Conservation (phyloP, 345 rosid genomes). For the Rhodamnia rubescens region DNA sequence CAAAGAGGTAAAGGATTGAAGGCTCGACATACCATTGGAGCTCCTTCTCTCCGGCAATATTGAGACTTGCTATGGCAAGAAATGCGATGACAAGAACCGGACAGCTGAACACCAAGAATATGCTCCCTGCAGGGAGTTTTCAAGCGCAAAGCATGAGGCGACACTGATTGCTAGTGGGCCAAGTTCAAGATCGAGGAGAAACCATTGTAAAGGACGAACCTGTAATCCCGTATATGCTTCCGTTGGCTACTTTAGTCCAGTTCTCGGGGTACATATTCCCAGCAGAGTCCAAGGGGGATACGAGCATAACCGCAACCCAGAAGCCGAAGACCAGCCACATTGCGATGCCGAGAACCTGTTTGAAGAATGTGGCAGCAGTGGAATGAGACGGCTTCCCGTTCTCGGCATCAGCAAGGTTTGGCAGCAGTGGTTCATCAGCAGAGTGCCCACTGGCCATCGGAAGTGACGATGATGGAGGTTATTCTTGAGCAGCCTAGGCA, state of each 20-base stretch:
- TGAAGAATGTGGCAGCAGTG: background rate
- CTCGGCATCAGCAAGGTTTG: background rate
- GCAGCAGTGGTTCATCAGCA: background rate
- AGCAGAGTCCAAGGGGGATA: slow-evolving; percentile 35
- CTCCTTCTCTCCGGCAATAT: slow-evolving; percentile 38
- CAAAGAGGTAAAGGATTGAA: background rate
- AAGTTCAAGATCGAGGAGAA: background rate
- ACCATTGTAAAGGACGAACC: slow-evolving; percentile 16
- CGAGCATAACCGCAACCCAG: slow-evolving; percentile 45
- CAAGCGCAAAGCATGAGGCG: background rate
- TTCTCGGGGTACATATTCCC: slow-evolving; percentile 10
- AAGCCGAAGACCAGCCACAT: slow-evolving; percentile 42
- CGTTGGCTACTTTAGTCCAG: slow-evolving; percentile 20
- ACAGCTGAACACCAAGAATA: slow-evolving; percentile 50
- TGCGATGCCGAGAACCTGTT: slow-evolving; percentile 36
- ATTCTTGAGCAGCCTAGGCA: background rate
- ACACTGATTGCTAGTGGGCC: background rate
- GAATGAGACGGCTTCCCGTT: background rate
- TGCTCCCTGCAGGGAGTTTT: slow-evolving; percentile 38
- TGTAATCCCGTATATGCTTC: slow-evolving; percentile 40
- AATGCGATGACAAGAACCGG: slow-evolving; percentile 49
- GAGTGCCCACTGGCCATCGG: background rate
- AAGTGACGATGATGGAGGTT: background rate
- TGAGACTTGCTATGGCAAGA: slow-evolving; percentile 40
- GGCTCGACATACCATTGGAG: slow-evolving; percentile 26